A percentile compares a stretch with the other conserved stretches of the same genome.
Conservation (phyloP, 139 green algal species). For the Pseudopediastrum boryanum region DNA sequence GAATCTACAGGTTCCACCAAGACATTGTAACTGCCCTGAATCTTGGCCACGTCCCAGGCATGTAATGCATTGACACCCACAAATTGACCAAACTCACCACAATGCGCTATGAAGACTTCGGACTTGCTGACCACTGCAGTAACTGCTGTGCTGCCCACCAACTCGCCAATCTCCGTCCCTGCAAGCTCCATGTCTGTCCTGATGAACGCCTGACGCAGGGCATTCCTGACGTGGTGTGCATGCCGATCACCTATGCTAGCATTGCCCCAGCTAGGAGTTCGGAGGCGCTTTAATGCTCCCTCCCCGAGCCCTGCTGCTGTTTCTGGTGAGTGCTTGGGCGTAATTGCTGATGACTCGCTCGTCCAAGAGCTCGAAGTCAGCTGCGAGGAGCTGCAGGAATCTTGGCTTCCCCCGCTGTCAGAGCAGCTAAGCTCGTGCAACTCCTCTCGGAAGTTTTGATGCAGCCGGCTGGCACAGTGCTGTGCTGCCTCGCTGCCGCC, state of each 20-base stretch:
- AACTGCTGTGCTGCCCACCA: slow-evolving; percentile 52
- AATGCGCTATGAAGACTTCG: slow-evolving; percentile 48
- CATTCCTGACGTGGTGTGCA: background rate
- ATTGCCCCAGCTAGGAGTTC: background rate
- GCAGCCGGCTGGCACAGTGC: slow-evolving; percentile 7
- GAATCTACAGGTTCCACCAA: too few relatives aligned
- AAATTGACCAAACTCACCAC: too few relatives aligned
- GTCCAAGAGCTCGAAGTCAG: background rate
- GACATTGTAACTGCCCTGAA: too few relatives aligned
- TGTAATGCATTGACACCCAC: too few relatives aligned
- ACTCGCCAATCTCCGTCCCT: slow-evolving; percentile 51
- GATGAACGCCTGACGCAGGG: slow-evolving; percentile 44
- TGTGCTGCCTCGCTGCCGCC: slow-evolving; percentile 20
- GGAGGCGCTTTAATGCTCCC: background rate
- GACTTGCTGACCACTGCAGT: slow-evolving; percentile 21
- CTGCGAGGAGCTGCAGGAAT: background rate
- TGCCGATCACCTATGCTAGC: slow-evolving; percentile 18
- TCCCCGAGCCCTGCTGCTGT: background rate
- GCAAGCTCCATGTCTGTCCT: slow-evolving; percentile 49
- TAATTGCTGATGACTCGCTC: background rate
- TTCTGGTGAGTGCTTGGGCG: background rate
- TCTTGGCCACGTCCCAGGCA: too few relatives aligned
- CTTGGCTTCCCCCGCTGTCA: background rate
- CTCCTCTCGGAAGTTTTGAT: slow-evolving; percentile 48
- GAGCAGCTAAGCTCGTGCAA: slow-evolving; percentile 1